Evolutionary conservation across 148 eudicot species (phyloP), one percentile per base, ranked within the genome.

Genomic region (Fagopyrum homotropicum): DNA sequence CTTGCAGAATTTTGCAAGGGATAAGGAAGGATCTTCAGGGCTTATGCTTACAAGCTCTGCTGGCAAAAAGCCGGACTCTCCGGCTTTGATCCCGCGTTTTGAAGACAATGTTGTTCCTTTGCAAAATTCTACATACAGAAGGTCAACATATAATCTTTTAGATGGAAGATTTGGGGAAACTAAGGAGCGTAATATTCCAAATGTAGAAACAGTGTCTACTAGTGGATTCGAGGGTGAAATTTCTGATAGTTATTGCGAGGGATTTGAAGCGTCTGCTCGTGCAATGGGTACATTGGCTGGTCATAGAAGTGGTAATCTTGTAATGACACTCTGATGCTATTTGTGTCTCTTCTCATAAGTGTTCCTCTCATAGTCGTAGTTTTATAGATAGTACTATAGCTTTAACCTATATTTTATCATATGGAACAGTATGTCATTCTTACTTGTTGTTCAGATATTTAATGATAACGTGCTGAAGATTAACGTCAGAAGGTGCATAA

Each of bases 1-100:
- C 54, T 83, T 85, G 87, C 83, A 90, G 83, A 86, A 84, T 22
- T 49, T 79, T 71, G 57, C 45, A 30, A 80, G 59, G 82, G 85
- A 84, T 60, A 81, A 72, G 72, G 83, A 83, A 35, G 82, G 77
- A 51, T 48, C 76, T 26, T 68, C 87, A 10, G 87, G 80, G 30
- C 79, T 55, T 26, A 55, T 76, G 63, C 71, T 81, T 57, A 72
- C 56, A 77, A 79, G 78, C 51, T 60, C 83, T 30, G 46, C 75
- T 60, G 9, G 68, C 72, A 85, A 76, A 63, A 79, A 73, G 79
- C 79, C 81, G 9, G 81, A 82, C 72, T 77, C 85, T 74, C 64
- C 83, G 15, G 57, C 84, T 4, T 72, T 59, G 75, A 79, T 17
- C 43, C 80, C 73, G 15, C 79, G 48, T 22, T 63, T 61, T 16